Conservation (phyloP, 805 yeast species). For the Schwanniomyces vanrijiae region DNA sequence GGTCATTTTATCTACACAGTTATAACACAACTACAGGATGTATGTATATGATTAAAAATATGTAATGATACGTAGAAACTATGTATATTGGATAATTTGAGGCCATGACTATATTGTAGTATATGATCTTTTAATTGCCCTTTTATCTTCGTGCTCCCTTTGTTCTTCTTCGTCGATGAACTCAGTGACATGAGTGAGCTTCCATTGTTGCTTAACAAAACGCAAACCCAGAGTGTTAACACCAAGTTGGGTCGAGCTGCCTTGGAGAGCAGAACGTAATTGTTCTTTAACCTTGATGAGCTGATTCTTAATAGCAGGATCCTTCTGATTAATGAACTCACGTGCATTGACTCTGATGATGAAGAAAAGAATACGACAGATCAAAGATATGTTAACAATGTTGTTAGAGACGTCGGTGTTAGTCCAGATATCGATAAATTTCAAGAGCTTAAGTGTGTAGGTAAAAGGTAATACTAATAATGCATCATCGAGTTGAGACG, state of each 20-base stretch:
- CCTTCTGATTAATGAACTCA: conserved; percentile 73
- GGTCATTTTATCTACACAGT: neutral
- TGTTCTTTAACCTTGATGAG: conserved; percentile 61
- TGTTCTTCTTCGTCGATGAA: conserved; percentile 70
- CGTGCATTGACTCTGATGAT: conserved; percentile 70
- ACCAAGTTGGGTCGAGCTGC: conserved; percentile 64
- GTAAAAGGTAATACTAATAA: conserved; percentile 88
- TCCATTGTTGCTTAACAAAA: conserved; percentile 77
- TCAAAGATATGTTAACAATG: conserved; percentile 55
- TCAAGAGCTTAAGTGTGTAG: conserved; percentile 66
- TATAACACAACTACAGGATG: neutral
- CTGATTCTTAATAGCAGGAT: conserved; percentile 61
- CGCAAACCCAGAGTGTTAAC: conserved; percentile 81
- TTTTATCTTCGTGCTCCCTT: conserved; percentile 49
- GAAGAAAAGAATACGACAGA: conserved; percentile 77
- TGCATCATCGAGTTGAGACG: conserved; percentile 91
- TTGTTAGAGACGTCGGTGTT: conserved; percentile 38
- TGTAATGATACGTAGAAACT: neutral
- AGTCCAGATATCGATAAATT: conserved; percentile 77
- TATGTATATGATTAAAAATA: neutral
- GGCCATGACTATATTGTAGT: conserved; percentile 41
- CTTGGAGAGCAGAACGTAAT: conserved; percentile 55
- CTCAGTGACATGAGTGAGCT: conserved; percentile 67
- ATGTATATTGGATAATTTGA: neutral
- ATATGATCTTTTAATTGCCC: conserved; percentile 71